Base-by-base conservation (phyloP, 2,329 filamentous ascomycete genomes). In the Paracoccidioides lutzii region DNA sequence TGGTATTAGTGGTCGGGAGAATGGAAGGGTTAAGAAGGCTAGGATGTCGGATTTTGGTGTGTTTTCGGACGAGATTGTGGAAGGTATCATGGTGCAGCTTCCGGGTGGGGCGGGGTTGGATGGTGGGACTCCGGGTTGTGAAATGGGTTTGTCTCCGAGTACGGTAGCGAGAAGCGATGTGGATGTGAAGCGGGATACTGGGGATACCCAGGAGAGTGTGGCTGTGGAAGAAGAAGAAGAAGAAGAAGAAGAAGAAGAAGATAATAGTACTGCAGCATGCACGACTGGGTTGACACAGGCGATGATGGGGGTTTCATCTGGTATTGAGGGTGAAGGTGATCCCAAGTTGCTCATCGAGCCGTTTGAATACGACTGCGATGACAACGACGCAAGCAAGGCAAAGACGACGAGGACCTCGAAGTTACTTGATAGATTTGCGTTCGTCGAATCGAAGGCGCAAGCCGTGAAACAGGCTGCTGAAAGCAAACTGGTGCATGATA, bases 1-100 rank as follows among this genome's bases (percentile, higher is more conserved):
- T 40, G 43, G 33, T 32, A 38, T 38, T 40, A 49, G 33, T 32
- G 35, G 10, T 9, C 38, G 32, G 2, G 41, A 68, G 60, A 61
- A 64, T 44, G 63, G 59, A 41, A 65, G 66, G 44, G 71, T 57
- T 15, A 75, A 72, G 58, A 73, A 71, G 60, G 64, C 67, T 22
- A 74, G 72, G 54, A 71, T 73, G 55, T 69, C 73, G 12, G 68
- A 68, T 7, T 66, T 79, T 55, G 73, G 71, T 30, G 73, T 80
- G 4, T 80, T 75, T 61, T 80, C 77, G 0, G 78, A 81, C 61
- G 76, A 79, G 59, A 70, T 74, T 4, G 69, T 76, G 32, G 75
- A 78, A 58, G 74, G 77, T 35, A 74, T 74, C 6, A 75, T 78
- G 69, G 65, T 73, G 3, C 70, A 68, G 53, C 64, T 78, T 42